These are phyloP conservation scores for Backusella westeae DNA, from an alignment of 192 early-diverging fungal genomes.

Conservation along the genomic window DNA sequence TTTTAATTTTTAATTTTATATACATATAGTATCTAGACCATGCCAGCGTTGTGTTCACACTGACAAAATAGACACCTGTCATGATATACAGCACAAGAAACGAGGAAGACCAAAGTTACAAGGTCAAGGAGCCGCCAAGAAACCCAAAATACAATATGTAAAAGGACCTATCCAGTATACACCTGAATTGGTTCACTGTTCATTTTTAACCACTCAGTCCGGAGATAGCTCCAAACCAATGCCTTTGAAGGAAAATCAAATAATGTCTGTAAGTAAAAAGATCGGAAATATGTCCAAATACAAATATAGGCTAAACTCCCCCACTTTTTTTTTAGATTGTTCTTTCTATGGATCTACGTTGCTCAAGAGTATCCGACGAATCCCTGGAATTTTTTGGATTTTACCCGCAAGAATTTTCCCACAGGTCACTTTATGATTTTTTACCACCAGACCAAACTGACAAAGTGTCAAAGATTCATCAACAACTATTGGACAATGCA, in stretches of 20 bases:
- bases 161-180: not conserved
- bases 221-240: not conserved
- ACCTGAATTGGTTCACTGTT: not conserved
- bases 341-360: slow-evolving; percentile 48
- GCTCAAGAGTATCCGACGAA: slow-evolving; percentile 54
- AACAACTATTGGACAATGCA: slow-evolving; percentile 24
- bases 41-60: slow-evolving; percentile 74
- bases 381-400: slow-evolving; percentile 45
- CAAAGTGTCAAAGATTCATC: slow-evolving; percentile 35
- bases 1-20: not conserved
- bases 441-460: slow-evolving; percentile 34
- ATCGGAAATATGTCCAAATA: not conserved
- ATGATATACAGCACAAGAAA: slow-evolving; percentile 85
- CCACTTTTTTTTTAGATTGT: slow-evolving; percentile 22
- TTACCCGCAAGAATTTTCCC: slow-evolving; percentile 48
- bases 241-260: not conserved
- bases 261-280: slow-evolving; percentile 9
- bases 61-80: slow-evolving; percentile 71
- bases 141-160: slow-evolving; percentile 1
- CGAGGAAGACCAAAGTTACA: slow-evolving; percentile 76
- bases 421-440: slow-evolving; percentile 48
- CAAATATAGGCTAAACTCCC: not conserved
- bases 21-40: slow-evolving; percentile 58
- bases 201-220: not conserved
- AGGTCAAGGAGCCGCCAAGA: not conserved